A percentile compares a stretch with the other conserved stretches of the same genome.
Evolutionary conservation across 305 asterid genomes (phyloP).

Genomic region (Fraxinus dipetala): DNA sequence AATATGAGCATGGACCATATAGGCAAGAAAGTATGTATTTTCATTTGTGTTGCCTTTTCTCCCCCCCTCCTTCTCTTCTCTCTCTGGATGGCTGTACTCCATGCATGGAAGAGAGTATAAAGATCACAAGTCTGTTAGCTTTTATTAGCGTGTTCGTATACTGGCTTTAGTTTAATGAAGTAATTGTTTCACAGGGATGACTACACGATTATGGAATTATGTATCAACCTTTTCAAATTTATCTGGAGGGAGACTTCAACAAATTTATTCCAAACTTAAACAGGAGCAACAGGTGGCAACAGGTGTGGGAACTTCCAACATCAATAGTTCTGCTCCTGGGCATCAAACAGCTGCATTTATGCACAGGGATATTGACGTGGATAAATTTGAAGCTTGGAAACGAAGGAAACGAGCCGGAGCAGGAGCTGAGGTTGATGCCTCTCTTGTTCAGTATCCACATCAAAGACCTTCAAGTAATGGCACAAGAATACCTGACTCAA

Average conservation of each 20-base stretch:
- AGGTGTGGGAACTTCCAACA: slow-evolving; percentile 66
- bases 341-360: slow-evolving; percentile 43
- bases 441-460: slow-evolving; percentile 53
- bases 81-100: background rate
- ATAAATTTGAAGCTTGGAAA: slow-evolving; percentile 95
- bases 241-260: slow-evolving; percentile 88
- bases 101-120: background rate
- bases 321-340: slow-evolving; percentile 53
- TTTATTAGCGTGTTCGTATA: background rate
- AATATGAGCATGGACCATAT: slow-evolving; percentile 67
- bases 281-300: slow-evolving; percentile 66
- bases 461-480: slow-evolving; percentile 60
- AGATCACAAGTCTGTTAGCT: background rate
- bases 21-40: slow-evolving; percentile 79
- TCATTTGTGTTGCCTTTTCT: background rate
- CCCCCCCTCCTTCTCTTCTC: background rate
- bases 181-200: slow-evolving; percentile 60
- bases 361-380: slow-evolving; percentile 77
- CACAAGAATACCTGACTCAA: slow-evolving; percentile 60
- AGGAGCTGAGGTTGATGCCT: slow-evolving; percentile 41
- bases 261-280: slow-evolving; percentile 81
- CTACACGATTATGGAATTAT: slow-evolving; percentile 88
- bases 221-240: slow-evolving; percentile 87
- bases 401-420: slow-evolving; percentile 81
- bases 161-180: slow-evolving; percentile 2